A percentile compares a stretch with the other conserved stretches of the same genome.
Conservation (phyloP, 352 stramenopile species). For the Halophytophthora polymorphica region DNA sequence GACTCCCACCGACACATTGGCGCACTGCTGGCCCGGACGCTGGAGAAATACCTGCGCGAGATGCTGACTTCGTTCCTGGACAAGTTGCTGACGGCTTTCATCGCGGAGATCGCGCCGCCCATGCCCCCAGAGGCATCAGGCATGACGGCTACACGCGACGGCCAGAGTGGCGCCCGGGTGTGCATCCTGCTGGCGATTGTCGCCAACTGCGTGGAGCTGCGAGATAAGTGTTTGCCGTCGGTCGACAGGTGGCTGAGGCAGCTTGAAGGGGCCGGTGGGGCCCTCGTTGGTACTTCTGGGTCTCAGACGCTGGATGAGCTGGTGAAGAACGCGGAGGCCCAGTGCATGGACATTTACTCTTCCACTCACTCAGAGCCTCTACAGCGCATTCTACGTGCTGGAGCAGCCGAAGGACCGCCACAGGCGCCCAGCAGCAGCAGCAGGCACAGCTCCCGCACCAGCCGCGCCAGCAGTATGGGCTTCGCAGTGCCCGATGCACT, state of each 20-base stretch:
- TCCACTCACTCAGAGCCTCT: conserved; percentile 48
- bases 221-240: conserved; percentile 42
- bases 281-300: conserved; percentile 16
- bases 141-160: conserved; percentile 14
- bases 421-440: conserved; percentile 18
- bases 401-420: conserved; percentile 46
- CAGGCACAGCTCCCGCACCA: conserved; percentile 28
- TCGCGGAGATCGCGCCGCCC: conserved; percentile 31
- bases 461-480: conserved; percentile 18
- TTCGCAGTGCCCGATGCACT: conserved; percentile 15
- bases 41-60: conserved; percentile 40
- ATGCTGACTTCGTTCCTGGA: conserved; percentile 56
- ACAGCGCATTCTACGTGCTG: conserved; percentile 41
- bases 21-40: conserved; percentile 26
- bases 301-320: conserved; percentile 32
- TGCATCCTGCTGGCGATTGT: conserved; percentile 68
- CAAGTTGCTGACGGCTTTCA: conserved; percentile 44
- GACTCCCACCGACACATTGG: conserved; percentile 23
- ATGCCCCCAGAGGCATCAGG: conserved; percentile 30
- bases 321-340: conserved; percentile 42
- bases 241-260: conserved; percentile 48
- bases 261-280: conserved; percentile 24
- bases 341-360: conserved; percentile 65
- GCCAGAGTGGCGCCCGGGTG: conserved; percentile 30
- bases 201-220: conserved; percentile 70